These are phyloP conservation scores for Henckelia pumila DNA, from an alignment of 257 asterid species.

Conservation along the genomic window DNA sequence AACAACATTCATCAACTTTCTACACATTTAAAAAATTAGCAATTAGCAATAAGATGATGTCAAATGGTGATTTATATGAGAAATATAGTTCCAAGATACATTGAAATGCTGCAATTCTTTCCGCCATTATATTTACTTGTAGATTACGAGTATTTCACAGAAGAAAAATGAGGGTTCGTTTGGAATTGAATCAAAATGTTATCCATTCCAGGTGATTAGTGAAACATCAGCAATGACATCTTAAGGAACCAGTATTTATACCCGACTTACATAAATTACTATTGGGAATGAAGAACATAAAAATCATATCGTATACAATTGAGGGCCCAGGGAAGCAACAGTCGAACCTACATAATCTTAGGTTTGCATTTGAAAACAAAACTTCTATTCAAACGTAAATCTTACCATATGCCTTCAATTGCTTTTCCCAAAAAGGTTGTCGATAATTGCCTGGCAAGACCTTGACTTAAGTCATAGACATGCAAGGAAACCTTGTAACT, in stretches of 20 bases:
- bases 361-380: background rate
- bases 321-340: background rate
- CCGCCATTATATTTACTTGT: no score
- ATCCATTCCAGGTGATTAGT: background rate
- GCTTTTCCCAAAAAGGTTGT: constrained; percentile 77
- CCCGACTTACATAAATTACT: background rate
- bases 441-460: constrained; percentile 87
- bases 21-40: background rate
- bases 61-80: no score
- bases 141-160: background rate
- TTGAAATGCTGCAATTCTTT: background rate
- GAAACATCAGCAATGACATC: background rate
- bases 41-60: background rate
- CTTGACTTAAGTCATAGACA: constrained; percentile 93
- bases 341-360: background rate
- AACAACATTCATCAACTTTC: background rate
- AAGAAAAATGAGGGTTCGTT: background rate
- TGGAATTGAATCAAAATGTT: background rate
- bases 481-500: constrained; percentile 74
- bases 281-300: background rate
- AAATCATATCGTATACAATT: background rate
- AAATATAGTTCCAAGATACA: background rate
- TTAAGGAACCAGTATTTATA: background rate
- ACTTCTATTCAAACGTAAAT: background rate
- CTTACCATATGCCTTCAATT: constrained; percentile 94